Evolutionary conservation across 169 alveolate genomes (phyloP).

Genomic region (Eimeria acervulina): DNA sequence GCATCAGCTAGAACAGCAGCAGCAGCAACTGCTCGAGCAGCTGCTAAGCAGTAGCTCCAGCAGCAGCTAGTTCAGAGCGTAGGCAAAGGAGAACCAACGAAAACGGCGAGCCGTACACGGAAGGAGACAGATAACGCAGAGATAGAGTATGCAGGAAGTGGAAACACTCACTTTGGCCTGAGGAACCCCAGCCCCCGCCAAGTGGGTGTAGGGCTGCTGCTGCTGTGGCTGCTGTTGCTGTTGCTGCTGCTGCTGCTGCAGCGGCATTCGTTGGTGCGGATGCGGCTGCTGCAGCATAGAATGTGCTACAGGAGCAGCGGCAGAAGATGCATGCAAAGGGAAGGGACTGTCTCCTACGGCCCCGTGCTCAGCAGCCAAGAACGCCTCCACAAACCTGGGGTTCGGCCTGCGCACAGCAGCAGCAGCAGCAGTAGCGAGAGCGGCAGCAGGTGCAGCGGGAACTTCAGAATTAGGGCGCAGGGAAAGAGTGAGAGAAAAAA

Average conservation of each 20-base stretch:
- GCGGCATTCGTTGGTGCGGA: constrained; percentile 41
- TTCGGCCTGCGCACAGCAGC: constrained; percentile 57
- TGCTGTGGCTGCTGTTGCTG: constrained; percentile 31
- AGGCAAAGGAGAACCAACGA: background rate
- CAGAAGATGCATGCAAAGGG: constrained; percentile 64
- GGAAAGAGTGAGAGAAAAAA: background rate
- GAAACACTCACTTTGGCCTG: constrained; percentile 29
- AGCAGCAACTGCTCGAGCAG: too few relatives aligned
- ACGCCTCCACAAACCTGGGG: constrained; percentile 75
- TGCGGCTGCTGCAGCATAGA: constrained; percentile 64
- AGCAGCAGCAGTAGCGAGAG: background rate
- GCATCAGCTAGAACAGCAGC: background rate
- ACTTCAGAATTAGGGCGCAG: background rate
- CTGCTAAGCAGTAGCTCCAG: background rate
- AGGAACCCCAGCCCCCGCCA: constrained; percentile 52
- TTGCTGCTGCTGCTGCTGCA: constrained; percentile 63
- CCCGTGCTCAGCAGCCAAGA: constrained; percentile 59
- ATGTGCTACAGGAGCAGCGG: constrained; percentile 33
- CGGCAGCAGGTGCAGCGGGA: background rate
- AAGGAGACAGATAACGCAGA: background rate
- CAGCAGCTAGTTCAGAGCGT: background rate
- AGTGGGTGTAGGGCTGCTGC: constrained; percentile 22
- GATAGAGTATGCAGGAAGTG: background rate
- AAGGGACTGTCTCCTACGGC: constrained; percentile 34
- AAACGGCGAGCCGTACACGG: background rate